Percentiles rank a stretch among this genome's conserved stretches.
These are phyloP conservation scores for Trichosporon inkin DNA, from an alignment of 1,284 basidiomycete species.

Conservation along the genomic window DNA sequence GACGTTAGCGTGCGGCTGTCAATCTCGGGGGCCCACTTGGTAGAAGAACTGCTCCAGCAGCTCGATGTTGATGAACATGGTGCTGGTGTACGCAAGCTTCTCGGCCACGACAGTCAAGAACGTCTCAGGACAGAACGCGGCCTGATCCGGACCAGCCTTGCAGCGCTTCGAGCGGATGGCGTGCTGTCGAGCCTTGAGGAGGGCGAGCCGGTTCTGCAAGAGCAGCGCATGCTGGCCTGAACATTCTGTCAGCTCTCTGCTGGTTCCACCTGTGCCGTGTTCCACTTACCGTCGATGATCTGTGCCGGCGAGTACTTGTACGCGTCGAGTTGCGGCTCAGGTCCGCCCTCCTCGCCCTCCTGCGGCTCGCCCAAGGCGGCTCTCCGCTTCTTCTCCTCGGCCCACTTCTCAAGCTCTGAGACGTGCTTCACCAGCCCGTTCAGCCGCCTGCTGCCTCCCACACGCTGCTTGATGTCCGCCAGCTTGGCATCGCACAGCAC, in stretches of 20 bases:
- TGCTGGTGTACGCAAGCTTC: conserved; percentile 90
- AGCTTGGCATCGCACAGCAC: conserved; percentile 79
- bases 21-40: conserved; percentile 57
- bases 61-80: conserved; percentile 99
- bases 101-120: conserved; percentile 96
- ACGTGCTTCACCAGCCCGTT: conserved; percentile 77
- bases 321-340: conserved; percentile 58
- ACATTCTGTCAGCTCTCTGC: conserved; percentile 4
- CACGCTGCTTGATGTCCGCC: conserved; percentile 74
- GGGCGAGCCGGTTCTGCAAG: conserved; percentile 71
- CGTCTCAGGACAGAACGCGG: conserved; percentile 89
- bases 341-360: conserved; percentile 49
- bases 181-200: conserved; percentile 77
- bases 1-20: neutral
- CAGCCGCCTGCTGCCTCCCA: conserved; percentile 78
- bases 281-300: conserved; percentile 72
- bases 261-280: neutral
- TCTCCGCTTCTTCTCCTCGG: conserved; percentile 57
- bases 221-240: conserved; percentile 77
- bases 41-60: conserved; percentile 98
- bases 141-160: conserved; percentile 74
- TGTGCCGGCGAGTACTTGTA: conserved; percentile 88
- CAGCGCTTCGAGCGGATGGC: conserved; percentile 86
- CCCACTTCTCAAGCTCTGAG: conserved; percentile 72
- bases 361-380: conserved; percentile 13